Conservation (phyloP, 1,284 basidiomycete genomes). For the Microbotryum violaceum region DNA sequence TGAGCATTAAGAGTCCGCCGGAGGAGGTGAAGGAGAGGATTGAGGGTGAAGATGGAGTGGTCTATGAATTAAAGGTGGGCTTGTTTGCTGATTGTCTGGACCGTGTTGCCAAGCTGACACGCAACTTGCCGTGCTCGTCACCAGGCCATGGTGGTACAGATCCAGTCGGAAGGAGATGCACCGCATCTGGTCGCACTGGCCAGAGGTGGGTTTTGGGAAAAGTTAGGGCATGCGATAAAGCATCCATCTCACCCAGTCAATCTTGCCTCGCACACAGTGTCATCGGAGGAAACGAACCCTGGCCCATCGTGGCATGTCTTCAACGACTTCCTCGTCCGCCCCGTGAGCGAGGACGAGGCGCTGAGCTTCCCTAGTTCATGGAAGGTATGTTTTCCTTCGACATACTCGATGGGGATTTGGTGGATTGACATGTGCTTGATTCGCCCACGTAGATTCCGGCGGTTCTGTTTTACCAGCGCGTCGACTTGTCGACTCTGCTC, state of each 20-base stretch:
- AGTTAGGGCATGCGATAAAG: not conserved
- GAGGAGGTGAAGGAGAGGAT: constrained; percentile 48
- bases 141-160: constrained; percentile 73
- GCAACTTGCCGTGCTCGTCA: not conserved
- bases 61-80: constrained; percentile 66
- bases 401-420: not conserved
- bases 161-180: constrained; percentile 64
- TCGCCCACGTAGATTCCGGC: constrained; percentile 60
- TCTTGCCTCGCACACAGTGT: constrained; percentile 47
- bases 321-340: constrained; percentile 90
- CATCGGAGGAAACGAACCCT: constrained; percentile 47
- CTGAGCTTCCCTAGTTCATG: constrained; percentile 78
- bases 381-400: constrained; percentile 56
- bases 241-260: not conserved
- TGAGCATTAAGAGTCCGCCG: constrained; percentile 12
- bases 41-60: constrained; percentile 50
- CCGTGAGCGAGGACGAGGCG: constrained; percentile 75
- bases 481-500: constrained; percentile 54
- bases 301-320: constrained; percentile 76
- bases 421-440: not conserved
- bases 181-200: constrained; percentile 86
- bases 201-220: constrained; percentile 52
- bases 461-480: constrained; percentile 76
- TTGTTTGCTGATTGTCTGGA: too few species aligned
- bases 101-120: not conserved